phyloP scores from a whole-genome alignment of 176 grass and related monocot genomes.

The Zoysia pacifica region DNA sequence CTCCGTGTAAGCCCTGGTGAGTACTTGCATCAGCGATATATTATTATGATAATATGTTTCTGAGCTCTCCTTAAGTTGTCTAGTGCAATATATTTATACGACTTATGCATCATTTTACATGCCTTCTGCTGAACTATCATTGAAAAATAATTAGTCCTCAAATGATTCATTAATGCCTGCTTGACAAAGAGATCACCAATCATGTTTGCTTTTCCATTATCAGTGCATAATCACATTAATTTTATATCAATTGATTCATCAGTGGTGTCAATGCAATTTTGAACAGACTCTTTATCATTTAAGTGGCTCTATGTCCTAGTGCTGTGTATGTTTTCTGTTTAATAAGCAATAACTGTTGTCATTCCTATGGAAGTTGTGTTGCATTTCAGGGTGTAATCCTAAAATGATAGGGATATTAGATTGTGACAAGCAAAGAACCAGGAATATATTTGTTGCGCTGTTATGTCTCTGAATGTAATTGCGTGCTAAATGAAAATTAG shows the following conservation, averaged over 20 bases:
- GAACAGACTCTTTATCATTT: neutral
- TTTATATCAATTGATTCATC: neutral
- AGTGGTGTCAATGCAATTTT: constrained; percentile 4
- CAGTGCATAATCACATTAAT: neutral
- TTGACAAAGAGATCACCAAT: neutral
- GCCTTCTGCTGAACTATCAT: neutral
- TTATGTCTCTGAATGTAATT: neutral
- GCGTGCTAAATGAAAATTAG: neutral
- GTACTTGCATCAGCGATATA: neutral
- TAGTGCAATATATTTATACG: constrained; percentile 1
- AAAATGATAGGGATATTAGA: neutral
- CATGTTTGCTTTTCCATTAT: neutral
- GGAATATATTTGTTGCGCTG: neutral
- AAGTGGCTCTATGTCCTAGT: neutral
- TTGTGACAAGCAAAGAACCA: neutral
- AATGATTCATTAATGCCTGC: neutral
- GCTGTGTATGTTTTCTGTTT: neutral
- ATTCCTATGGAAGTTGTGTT: constrained; percentile 15
- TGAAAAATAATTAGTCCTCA: neutral
- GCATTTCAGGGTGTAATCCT: neutral
- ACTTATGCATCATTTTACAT: neutral
- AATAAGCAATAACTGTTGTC: neutral
- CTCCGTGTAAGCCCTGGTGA: constrained; percentile 38
- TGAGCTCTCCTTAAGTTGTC: neutral
- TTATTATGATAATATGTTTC: neutral